A percentile compares a stretch with the other conserved stretches of the same genome.
phyloP scores from a whole-genome alignment of 2,329 filamentous ascomycete genomes.

The Xenosphaeropsis pyriputrescens region DNA sequence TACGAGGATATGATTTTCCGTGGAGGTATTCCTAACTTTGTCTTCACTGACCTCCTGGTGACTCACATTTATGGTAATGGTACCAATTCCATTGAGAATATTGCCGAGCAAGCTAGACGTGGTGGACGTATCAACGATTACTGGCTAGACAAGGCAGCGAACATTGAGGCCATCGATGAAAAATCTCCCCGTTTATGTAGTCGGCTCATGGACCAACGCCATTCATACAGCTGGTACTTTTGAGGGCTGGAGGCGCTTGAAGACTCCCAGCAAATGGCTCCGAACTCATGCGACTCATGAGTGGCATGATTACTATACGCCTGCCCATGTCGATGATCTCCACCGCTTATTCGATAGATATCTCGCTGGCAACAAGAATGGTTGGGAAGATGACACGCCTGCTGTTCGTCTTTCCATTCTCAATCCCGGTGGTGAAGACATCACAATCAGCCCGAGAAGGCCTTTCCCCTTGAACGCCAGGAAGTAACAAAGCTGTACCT shows the following conservation, averaged over 20 bases:
- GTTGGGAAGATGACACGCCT: slow-evolving; percentile 32
- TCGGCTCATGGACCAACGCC: too few species aligned
- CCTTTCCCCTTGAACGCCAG: too few species aligned
- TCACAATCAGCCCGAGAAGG: too few species aligned
- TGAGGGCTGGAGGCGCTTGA: too few species aligned
- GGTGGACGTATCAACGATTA: too few species aligned
- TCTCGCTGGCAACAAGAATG: slow-evolving; percentile 25
- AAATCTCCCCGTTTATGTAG: too few species aligned
- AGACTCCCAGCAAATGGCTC: too few species aligned
- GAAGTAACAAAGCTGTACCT: too few species aligned
- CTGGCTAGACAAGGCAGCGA: too few species aligned
- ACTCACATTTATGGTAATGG: neutral
- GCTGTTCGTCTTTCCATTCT: neutral
- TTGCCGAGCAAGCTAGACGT: neutral
- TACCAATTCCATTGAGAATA: neutral
- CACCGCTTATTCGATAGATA: slow-evolving; percentile 28
- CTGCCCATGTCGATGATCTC: slow-evolving; percentile 21
- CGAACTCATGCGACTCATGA: slow-evolving; percentile 19
- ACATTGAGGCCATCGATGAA: too few species aligned
- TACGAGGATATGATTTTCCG: slow-evolving; percentile 3
- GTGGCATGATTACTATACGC: slow-evolving; percentile 21
- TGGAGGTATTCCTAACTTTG: slow-evolving; percentile 1
- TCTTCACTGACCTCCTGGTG: neutral
- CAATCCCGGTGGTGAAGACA: too few species aligned
- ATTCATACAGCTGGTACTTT: too few species aligned